Evolutionary conservation across 768 basidiomycete genomes (phyloP), one percentile per base, ranked within the genome.

Genomic region (Coprinopsis sp.): DNA sequence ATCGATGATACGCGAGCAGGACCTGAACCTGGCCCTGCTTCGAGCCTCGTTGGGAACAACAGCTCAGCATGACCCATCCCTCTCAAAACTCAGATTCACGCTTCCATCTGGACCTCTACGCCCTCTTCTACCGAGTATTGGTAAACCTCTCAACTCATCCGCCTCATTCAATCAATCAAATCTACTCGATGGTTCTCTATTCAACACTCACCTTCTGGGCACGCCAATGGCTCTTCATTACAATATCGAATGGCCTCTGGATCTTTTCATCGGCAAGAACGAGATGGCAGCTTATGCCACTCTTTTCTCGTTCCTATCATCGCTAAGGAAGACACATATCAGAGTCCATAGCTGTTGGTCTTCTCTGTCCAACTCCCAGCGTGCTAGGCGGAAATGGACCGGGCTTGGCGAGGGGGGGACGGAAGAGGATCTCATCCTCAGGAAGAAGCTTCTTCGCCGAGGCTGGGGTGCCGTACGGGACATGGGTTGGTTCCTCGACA

Each of bases 401-500:
- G 88, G 88, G 3, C 73, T 88, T 0, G 84, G 85, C 3, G 92
- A 93, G 60, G 92, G 92, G 7, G 91, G 91, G 2, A 89, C 85
- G 3, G 68, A 61, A 0, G 85, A 84, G 54, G 89, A 90, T 54
- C 65, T 81, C 30, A 75, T 81, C 33, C 73, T 73, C 10, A 77
- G 89, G 30, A 74, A 77, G 49, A 71, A 71, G 41, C 72, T 91
- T 16, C 68, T 90, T 47, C 73, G 91, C 48, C 84, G 81, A 50
- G 84, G 86, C 2, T 96, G 92, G 92, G 90, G 89, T 1, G 77
- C 86, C 24, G 84, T 92, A 6, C 69, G 90, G 57, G 81, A 87
- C 57, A 92, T 94, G 91, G 78, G 82, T 33, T 94, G 91, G 90
- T 94, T 93, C 59, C 69, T 95, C 47, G 91, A 93, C 60, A 82